A percentile compares a stretch with the other conserved stretches of the same genome.
phyloP scores from a whole-genome alignment of 2,329 filamentous ascomycete genomes.

The Claviceps humidiphila region DNA sequence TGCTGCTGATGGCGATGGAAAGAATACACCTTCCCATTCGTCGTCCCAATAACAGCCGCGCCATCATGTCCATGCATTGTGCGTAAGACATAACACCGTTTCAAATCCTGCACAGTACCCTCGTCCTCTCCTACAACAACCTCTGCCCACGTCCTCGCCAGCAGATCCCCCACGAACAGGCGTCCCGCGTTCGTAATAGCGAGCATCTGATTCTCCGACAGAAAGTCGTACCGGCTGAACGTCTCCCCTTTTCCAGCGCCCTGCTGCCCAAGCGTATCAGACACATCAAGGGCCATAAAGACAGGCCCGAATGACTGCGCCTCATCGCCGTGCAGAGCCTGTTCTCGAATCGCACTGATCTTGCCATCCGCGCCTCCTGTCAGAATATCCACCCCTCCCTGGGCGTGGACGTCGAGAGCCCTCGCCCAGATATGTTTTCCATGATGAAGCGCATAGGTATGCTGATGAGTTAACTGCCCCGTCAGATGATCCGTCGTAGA shows the following conservation, averaged over 20 bases:
- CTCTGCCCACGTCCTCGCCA: conserved; percentile 27
- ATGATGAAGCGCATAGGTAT: conserved; percentile 51
- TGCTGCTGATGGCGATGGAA: conserved; percentile 15
- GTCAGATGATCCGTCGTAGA: not conserved
- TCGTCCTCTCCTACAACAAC: conserved; percentile 18
- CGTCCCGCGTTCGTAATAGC: conserved; percentile 47
- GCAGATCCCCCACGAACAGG: conserved; percentile 34
- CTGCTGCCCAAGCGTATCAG: conserved; percentile 16
- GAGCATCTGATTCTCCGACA: conserved; percentile 39
- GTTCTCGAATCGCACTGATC: conserved; percentile 35
- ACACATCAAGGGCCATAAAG: conserved; percentile 17
- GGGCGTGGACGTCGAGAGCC: conserved; percentile 24
- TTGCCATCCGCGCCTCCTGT: conserved; percentile 81
- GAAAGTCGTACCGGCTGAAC: conserved; percentile 51
- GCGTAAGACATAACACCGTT: conserved; percentile 34
- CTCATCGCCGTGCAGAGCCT: not conserved
- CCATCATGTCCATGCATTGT: conserved; percentile 23
- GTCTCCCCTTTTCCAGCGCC: conserved; percentile 15
- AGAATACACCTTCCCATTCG: conserved; percentile 33
- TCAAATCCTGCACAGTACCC: conserved; percentile 23
- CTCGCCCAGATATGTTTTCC: conserved; percentile 90
- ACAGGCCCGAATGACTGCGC: conserved; percentile 1
- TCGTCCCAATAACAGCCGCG: conserved; percentile 34
- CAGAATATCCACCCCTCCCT: conserved; percentile 32
- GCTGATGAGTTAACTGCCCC: conserved; percentile 33